phyloP scores from a whole-genome alignment of 1,284 basidiomycete genomes.

The Heterobasidion irregulare region DNA sequence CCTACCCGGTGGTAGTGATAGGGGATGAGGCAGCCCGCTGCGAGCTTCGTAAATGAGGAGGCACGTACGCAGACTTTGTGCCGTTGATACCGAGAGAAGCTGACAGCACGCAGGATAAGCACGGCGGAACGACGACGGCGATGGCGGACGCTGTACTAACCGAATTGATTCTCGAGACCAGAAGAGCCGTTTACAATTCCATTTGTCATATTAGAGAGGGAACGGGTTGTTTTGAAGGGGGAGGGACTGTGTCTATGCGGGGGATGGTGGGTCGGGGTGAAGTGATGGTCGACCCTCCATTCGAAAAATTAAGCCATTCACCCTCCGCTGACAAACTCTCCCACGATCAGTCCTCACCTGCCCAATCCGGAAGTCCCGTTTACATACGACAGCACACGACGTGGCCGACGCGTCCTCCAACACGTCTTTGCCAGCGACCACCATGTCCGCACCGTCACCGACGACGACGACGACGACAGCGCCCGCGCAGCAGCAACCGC shows the following conservation, averaged over 20 bases:
- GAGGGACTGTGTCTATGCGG: constrained; percentile 18
- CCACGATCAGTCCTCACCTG: no score
- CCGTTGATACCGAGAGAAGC: constrained; percentile 67
- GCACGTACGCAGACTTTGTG: constrained; percentile 82
- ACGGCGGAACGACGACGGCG: constrained; percentile 7
- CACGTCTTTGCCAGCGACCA: not conserved
- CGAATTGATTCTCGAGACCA: constrained; percentile 78
- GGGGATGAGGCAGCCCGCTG: constrained; percentile 71
- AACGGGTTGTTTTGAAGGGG: constrained; percentile 14
- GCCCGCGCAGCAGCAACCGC: constrained; percentile 27
- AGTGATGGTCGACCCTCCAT: not conserved
- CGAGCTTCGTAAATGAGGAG: constrained; percentile 81
- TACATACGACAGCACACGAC: no score
- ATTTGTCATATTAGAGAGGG: constrained; percentile 72
- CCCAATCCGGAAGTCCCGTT: no score
- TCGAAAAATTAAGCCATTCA: not conserved
- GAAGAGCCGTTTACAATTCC: constrained; percentile 73
- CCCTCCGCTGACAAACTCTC: no score
- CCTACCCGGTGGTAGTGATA: constrained; percentile 41
- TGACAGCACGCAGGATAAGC: constrained; percentile 19
- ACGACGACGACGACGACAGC: constrained; percentile 9
- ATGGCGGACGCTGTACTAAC: constrained; percentile 36
- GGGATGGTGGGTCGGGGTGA: constrained; percentile 19
- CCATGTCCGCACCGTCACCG: not conserved
- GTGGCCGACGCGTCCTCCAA: no score